Conservation (phyloP, 2,329 filamentous ascomycete species). For the Fusarium poae region DNA sequence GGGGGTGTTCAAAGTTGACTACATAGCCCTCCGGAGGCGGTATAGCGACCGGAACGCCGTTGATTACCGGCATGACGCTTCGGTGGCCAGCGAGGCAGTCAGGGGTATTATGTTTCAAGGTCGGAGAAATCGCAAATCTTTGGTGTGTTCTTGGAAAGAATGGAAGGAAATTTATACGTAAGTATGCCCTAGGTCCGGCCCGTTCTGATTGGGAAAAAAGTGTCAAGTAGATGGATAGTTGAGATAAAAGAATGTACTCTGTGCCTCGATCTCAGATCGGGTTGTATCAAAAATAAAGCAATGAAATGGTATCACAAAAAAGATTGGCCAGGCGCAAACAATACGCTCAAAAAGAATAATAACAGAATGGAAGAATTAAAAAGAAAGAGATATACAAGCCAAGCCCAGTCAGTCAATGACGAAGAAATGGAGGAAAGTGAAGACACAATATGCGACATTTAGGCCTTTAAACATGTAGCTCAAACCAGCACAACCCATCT, state of each 20-base stretch:
- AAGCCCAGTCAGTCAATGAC: background rate
- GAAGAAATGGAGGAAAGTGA: background rate
- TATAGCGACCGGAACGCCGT: conserved; percentile 40
- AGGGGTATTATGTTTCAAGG: background rate
- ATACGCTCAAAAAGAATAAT: conserved; percentile 1
- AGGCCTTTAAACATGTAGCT: conserved; percentile 9
- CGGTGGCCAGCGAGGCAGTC: background rate
- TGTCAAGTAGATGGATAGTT: background rate
- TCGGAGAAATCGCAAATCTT: background rate
- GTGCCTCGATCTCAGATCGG: conserved; percentile 16
- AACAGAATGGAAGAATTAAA: background rate
- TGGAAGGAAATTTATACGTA: background rate
- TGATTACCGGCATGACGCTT: conserved; percentile 27
- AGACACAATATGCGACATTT: background rate
- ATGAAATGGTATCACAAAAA: background rate
- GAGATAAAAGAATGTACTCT: background rate
- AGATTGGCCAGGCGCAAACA: conserved; percentile 1
- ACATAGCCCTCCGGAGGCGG: conserved; percentile 50
- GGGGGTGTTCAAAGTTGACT: conserved; percentile 53
- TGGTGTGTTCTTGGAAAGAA: background rate
- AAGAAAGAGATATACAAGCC: background rate
- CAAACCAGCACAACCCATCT: conserved; percentile 18
- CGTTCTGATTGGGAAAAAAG: background rate
- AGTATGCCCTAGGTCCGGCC: background rate
- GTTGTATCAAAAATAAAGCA: background rate